Percentiles rank a stretch among this genome's conserved stretches.
Conservation (phyloP, 2,329 filamentous ascomycete species). For the Chaetomium sp. region DNA sequence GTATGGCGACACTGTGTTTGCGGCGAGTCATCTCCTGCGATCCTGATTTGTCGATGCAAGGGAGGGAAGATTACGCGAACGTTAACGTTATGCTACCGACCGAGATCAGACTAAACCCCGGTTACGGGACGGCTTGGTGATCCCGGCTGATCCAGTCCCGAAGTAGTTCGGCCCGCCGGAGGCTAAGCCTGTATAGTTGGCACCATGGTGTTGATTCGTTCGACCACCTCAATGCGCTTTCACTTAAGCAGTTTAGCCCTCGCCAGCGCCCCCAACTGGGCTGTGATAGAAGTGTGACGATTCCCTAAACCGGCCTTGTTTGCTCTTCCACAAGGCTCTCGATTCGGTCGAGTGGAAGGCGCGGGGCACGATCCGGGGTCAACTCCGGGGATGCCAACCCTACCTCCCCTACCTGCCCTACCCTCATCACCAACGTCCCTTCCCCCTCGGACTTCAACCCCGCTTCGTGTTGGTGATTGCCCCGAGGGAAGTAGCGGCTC, state of each 20-base stretch:
- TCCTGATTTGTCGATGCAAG: neutral
- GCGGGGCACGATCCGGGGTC: neutral
- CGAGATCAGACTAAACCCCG: neutral
- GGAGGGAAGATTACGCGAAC: neutral
- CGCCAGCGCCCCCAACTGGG: neutral
- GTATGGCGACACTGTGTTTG: neutral
- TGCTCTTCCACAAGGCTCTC: neutral
- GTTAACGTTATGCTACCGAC: neutral
- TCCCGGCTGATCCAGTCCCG: neutral
- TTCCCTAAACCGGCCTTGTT: neutral
- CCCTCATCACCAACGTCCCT: neutral
- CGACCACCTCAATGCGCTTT: neutral
- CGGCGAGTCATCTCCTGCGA: neutral
- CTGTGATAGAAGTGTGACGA: neutral
- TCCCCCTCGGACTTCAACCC: neutral
- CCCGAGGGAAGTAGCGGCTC: neutral
- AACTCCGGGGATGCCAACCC: neutral
- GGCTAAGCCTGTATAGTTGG: neutral
- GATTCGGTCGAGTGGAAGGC: neutral
- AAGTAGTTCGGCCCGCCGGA: constrained; percentile 1
- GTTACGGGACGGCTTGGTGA: neutral
- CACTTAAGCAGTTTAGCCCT: neutral
- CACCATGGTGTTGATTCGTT: constrained; percentile 4
- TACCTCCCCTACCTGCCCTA: no score
- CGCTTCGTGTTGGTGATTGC: neutral